Evolutionary conservation across 2,329 filamentous ascomycete species (phyloP).

Genomic region (Fonsecaea pedrosoi): DNA sequence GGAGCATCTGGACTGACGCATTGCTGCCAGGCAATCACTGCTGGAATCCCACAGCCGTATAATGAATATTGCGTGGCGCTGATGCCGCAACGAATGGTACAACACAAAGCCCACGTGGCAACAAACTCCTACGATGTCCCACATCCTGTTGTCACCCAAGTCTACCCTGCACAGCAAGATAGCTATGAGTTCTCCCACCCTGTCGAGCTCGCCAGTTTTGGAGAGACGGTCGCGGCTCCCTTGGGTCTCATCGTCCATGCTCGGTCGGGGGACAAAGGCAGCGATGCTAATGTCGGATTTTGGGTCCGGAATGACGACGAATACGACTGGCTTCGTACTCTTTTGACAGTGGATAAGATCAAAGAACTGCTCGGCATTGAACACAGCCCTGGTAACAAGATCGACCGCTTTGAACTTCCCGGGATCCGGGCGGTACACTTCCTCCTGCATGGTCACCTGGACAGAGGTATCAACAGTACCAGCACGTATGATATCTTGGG

Average conservation of each 20-base stretch:
- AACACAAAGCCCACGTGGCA: constrained; percentile 41
- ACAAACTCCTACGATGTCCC: constrained; percentile 34
- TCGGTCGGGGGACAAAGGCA: constrained; percentile 53
- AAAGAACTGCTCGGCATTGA: constrained; percentile 25
- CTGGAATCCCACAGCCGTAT: constrained; percentile 41
- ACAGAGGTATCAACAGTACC: constrained; percentile 10
- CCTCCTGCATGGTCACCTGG: constrained; percentile 21
- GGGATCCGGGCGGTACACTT: constrained; percentile 25
- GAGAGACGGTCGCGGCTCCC: constrained; percentile 40
- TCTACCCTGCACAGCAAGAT: constrained; percentile 24
- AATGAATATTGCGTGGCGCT: constrained; percentile 41
- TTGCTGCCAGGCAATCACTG: too few relatives aligned
- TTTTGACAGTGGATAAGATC: constrained; percentile 25
- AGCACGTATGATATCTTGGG: constrained; percentile 21
- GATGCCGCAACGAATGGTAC: constrained; percentile 37
- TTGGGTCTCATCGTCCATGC: constrained; percentile 48
- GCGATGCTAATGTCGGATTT: constrained; percentile 55
- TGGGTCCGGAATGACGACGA: constrained; percentile 53
- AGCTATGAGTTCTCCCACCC: constrained; percentile 37
- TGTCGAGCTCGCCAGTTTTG: constrained; percentile 37
- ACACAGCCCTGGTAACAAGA: constrained; percentile 4
- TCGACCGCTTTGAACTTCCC: constrained; percentile 30
- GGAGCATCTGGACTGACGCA: too few relatives aligned
- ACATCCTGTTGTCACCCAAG: constrained; percentile 19
- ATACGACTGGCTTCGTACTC: constrained; percentile 50